Conservation (phyloP, 208 protist genomes). For the Wallacemonas sp. region DNA sequence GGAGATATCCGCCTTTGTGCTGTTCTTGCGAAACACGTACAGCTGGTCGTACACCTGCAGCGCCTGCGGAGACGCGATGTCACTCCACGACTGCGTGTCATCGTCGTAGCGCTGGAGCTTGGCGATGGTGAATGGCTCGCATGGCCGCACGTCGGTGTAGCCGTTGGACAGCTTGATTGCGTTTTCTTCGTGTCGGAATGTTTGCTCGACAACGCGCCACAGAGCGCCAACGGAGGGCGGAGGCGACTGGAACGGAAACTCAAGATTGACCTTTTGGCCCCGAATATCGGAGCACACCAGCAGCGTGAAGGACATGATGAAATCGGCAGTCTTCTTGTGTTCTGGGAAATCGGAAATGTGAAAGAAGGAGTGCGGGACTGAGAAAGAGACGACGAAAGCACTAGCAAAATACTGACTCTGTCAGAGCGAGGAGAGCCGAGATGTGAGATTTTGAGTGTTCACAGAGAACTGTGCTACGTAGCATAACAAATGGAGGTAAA, state of each 20-base stretch:
- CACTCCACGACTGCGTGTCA: slow-evolving; percentile 63
- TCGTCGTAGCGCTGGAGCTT: slow-evolving; percentile 73
- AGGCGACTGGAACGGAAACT: slow-evolving; percentile 60
- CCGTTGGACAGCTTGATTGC: slow-evolving; percentile 42
- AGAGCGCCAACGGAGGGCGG: slow-evolving; percentile 53
- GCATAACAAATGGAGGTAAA: too few species aligned
- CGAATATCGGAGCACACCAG: slow-evolving; percentile 75
- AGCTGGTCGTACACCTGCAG: slow-evolving; percentile 78
- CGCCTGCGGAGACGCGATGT: slow-evolving; percentile 33
- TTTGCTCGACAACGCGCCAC: slow-evolving; percentile 46
- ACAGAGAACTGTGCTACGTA: too few species aligned
- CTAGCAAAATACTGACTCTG: too few species aligned
- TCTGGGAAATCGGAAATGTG: too few species aligned
- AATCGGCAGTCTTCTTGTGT: too few species aligned
- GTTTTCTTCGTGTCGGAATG: slow-evolving; percentile 68
- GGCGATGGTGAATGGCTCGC: slow-evolving; percentile 75
- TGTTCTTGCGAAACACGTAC: slow-evolving; percentile 80
- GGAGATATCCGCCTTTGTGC: slow-evolving; percentile 74
- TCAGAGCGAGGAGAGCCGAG: too few species aligned
- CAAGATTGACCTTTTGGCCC: slow-evolving; percentile 74
- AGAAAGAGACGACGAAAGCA: too few species aligned
- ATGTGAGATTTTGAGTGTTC: too few species aligned
- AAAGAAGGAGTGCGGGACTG: too few species aligned
- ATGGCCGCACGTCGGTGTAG: slow-evolving; percentile 42
- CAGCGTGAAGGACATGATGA: slow-evolving; percentile 51